Base-by-base conservation (phyloP, 225 moss, liverwort and hornwort species). In the Pleurozium schreberi region DNA sequence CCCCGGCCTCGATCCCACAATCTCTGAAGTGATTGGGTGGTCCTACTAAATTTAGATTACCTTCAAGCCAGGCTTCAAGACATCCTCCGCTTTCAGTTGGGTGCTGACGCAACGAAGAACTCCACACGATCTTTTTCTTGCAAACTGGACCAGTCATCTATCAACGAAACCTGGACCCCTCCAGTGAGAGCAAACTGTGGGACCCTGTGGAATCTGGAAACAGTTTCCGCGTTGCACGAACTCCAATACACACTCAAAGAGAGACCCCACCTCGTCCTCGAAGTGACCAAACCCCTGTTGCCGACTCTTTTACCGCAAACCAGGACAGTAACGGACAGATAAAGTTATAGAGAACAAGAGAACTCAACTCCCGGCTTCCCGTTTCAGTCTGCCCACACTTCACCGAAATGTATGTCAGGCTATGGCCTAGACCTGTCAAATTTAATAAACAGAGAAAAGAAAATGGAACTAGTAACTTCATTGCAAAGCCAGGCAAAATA, bases 211-310 rank as follows among this genome's bases (percentile, higher is more conserved):
- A 63, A 82, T 10, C 65, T 50, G 55, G 85, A 75, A 87, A 87
- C 85, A 87, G 75, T 89, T 92, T 38, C 87, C 92, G 87, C 92
- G 89, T 92, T 86, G 61, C 85, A 36, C 59, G 11, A 69, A 82
- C 61, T 60, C 31, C 91, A 31, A 68, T 45, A 77, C 83, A 13
- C 28, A 13, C 18, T 17, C 26, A 18, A 31, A 49, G 75, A 33
- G 40, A 38, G 84, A 23, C 89, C 86, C 88, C 75, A 87, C 86
- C 85, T 75, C 59, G 30, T 5, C 50, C 40, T 19, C 60, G 50
- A 27, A 21, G 67, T 18, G 36, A 55, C 65, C 55, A 19, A 43
- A 74, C 53, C 34, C 74, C 55, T 25, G 75, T 88, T 25, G 26
- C 88, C 88, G 75, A 88, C 76, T 49, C 25, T 16, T 9, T 49